phyloP scores from a whole-genome alignment of 2,329 filamentous ascomycete species.

The Trichocomaceae sp. region DNA sequence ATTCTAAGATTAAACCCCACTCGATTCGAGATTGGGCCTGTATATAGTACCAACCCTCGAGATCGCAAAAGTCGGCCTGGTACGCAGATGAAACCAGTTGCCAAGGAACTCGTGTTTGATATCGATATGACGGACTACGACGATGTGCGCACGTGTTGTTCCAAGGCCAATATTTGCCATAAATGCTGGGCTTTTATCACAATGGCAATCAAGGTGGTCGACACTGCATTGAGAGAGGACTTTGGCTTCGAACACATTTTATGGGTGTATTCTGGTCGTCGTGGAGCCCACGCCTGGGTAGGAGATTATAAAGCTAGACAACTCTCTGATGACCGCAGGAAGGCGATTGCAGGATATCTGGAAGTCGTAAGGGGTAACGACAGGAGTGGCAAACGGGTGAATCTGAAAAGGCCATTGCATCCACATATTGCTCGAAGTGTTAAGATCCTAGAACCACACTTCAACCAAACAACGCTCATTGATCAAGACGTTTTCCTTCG shows the following conservation, averaged over 20 bases:
- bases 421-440: slow-evolving; percentile 83
- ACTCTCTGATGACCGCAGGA: slow-evolving; percentile 79
- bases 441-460: slow-evolving; percentile 75
- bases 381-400: slow-evolving; percentile 80
- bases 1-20: slow-evolving; percentile 81
- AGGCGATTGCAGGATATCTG: slow-evolving; percentile 80
- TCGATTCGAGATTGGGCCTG: slow-evolving; percentile 97
- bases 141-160: slow-evolving; percentile 90
- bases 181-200: slow-evolving; percentile 97
- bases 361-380: slow-evolving; percentile 83
- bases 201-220: slow-evolving; percentile 93
- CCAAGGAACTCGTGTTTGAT: slow-evolving; percentile 97
- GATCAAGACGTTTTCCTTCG: slow-evolving; percentile 80
- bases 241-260: slow-evolving; percentile 96
- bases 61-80: slow-evolving; percentile 81
- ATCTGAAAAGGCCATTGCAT: slow-evolving; percentile 75
- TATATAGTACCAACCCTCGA: slow-evolving; percentile 88
- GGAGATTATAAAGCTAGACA: slow-evolving; percentile 80
- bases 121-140: slow-evolving; percentile 99
- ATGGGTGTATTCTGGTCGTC: slow-evolving; percentile 96
- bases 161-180: slow-evolving; percentile 83
- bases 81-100: slow-evolving; percentile 73
- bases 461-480: slow-evolving; percentile 72
- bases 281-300: slow-evolving; percentile 97
- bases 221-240: slow-evolving; percentile 79